Percentiles rank a stretch among this genome's conserved stretches.
Conservation (phyloP, 108 stramenopile species). For the Skeletonema costatum region DNA sequence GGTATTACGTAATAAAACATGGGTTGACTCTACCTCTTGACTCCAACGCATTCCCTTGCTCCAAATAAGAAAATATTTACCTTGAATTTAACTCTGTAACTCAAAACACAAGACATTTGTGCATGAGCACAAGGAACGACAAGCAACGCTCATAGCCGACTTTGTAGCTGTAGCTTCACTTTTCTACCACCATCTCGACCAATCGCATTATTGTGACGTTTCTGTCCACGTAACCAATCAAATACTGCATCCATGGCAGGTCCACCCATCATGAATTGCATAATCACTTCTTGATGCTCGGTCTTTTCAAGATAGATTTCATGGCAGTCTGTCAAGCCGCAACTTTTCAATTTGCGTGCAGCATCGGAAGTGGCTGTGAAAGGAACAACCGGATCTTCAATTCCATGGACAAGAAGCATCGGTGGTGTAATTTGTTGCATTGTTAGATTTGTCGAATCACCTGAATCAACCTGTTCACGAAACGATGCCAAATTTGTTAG, state of each 20-base stretch:
- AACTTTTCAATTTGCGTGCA: constrained; percentile 53
- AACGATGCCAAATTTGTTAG: constrained; percentile 18
- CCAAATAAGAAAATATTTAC: no score
- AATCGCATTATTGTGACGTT: background rate
- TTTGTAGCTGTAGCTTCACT: background rate
- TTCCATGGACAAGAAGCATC: constrained; percentile 72
- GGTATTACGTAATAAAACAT: no score
- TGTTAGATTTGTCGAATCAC: background rate
- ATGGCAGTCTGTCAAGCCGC: constrained; percentile 52
- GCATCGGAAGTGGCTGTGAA: constrained; percentile 80
- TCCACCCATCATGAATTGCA: constrained; percentile 70
- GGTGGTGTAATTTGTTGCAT: constrained; percentile 39
- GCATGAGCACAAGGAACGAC: no score
- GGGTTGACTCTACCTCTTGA: no score
- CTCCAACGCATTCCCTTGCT: no score
- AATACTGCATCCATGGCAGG: constrained; percentile 3
- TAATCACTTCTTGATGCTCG: constrained; percentile 71
- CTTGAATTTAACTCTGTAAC: no score
- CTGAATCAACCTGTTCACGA: background rate
- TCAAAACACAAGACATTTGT: no score
- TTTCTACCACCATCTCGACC: background rate
- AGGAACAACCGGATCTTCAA: constrained; percentile 83
- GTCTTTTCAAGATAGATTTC: constrained; percentile 69
- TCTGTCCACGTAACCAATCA: background rate
- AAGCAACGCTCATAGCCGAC: background rate